Conservation (phyloP, 2,329 filamentous ascomycete species). For the Orbilia oligospora region DNA sequence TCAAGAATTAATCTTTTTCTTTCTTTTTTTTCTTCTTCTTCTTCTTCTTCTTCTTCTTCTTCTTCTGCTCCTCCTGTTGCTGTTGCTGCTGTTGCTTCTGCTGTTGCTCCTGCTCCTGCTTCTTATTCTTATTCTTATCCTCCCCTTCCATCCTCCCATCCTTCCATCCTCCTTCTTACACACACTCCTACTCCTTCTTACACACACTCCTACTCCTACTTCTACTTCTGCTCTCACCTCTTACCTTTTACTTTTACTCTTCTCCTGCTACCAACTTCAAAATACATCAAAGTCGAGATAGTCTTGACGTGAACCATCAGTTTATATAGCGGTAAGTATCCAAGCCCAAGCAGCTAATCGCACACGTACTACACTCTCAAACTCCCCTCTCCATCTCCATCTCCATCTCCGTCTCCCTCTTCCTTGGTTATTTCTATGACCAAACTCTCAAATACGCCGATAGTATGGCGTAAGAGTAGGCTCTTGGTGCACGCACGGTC, state of each 20-base stretch:
- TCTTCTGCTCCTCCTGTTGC: not conserved
- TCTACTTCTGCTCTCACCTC: not conserved
- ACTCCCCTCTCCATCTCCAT: not conserved
- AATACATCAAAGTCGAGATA: not conserved
- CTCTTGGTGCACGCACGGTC: slow-evolving; percentile 16
- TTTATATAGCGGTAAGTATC: not conserved
- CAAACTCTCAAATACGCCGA: too few species aligned
- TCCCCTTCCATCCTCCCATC: not conserved
- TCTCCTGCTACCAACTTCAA: too few species aligned
- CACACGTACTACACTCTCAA: too few species aligned
- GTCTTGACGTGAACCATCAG: not conserved
- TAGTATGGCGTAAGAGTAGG: not conserved
- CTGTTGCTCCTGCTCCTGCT: slow-evolving; percentile 55
- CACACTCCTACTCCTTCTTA: not conserved
- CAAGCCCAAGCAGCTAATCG: too few species aligned
- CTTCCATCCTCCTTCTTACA: too few species aligned
- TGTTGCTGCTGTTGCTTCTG: slow-evolving; percentile 30
- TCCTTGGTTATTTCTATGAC: too few species aligned
- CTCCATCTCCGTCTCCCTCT: not conserved
- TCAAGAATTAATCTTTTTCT: slow-evolving; percentile 50
- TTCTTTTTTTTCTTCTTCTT: slow-evolving; percentile 61
- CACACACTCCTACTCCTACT: not conserved
- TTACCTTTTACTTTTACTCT: too few species aligned
- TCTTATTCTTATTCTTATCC: not conserved
- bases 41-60: slow-evolving; percentile 2